These are phyloP conservation scores for Trichosporon asahii DNA, from an alignment of 1,284 basidiomycete genomes.

Conservation along the genomic window DNA sequence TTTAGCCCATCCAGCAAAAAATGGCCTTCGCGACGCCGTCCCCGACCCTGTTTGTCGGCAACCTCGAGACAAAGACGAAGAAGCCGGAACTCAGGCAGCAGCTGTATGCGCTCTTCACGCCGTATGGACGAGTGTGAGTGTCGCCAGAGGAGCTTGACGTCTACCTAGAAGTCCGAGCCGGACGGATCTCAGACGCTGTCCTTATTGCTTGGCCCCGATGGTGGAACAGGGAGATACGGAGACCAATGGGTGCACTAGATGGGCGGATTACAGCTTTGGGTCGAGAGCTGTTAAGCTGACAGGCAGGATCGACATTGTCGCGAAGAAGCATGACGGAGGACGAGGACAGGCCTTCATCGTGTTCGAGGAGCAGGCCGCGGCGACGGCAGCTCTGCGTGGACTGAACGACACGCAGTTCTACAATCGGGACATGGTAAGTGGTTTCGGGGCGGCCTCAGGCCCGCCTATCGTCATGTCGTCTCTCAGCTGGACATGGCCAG, in stretches of 20 bases:
- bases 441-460: too few species aligned
- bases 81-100: conserved; percentile 84
- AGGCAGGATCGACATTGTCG: conserved; percentile 75
- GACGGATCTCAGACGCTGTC: too few species aligned
- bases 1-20: conserved; percentile 16
- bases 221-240: too few species aligned
- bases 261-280: too few species aligned
- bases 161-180: too few species aligned
- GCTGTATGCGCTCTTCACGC: conserved; percentile 84
- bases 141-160: background rate
- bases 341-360: conserved; percentile 95
- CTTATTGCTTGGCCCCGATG: too few species aligned
- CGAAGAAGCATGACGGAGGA: conserved; percentile 78
- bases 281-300: background rate
- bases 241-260: too few species aligned
- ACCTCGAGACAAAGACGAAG: conserved; percentile 89
- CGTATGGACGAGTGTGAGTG: conserved; percentile 74
- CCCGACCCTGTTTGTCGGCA: conserved; percentile 87
- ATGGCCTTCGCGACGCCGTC: conserved; percentile 62
- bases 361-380: conserved; percentile 80
- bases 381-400: conserved; percentile 84
- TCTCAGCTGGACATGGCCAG: too few species aligned
- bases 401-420: conserved; percentile 91
- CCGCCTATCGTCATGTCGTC: too few species aligned
- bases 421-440: conserved; percentile 38